These are phyloP conservation scores for Spergularia marina DNA, from an alignment of 148 eudicot genomes.

Conservation along the genomic window DNA sequence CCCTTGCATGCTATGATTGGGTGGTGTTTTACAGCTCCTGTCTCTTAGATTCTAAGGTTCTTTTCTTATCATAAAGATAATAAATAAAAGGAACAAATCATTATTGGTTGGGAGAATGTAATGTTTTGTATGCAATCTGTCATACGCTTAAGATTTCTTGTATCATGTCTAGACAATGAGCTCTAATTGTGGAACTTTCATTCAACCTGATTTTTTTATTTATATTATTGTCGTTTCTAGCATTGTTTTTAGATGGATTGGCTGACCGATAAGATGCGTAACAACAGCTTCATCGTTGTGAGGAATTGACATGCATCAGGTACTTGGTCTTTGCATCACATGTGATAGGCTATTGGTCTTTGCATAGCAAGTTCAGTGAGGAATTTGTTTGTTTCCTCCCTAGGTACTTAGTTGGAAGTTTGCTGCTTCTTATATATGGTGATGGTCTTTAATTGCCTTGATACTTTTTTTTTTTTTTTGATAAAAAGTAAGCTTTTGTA, in stretches of 20 bases:
- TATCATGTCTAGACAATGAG: not conserved
- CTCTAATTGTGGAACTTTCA: not conserved
- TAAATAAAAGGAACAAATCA: not conserved
- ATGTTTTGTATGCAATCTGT: not conserved
- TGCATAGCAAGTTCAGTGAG: too few relatives aligned
- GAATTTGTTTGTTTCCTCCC: too few relatives aligned
- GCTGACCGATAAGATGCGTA: slow-evolving; percentile 95
- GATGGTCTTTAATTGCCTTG: too few relatives aligned
- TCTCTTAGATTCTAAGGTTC: too few relatives aligned
- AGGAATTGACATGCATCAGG: slow-evolving; percentile 99
- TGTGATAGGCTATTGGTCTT: too few relatives aligned
- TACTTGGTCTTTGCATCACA: slow-evolving; percentile 5
- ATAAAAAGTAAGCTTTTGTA: too few relatives aligned
- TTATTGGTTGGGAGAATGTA: not conserved
- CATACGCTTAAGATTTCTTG: not conserved
- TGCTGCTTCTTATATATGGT: too few relatives aligned
- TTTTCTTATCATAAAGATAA: not conserved
- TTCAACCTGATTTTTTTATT: not conserved
- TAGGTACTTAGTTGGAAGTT: too few relatives aligned
- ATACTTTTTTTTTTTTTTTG: too few relatives aligned
- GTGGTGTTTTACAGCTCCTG: too few relatives aligned
- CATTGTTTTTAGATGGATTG: slow-evolving; percentile 66
- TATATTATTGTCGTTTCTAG: not conserved
- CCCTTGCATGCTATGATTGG: too few relatives aligned
- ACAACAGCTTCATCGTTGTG: slow-evolving; percentile 87